Percentiles rank a stretch among this genome's conserved stretches.
Conservation (phyloP, 2,329 filamentous ascomycete species). For the Calycina marina region DNA sequence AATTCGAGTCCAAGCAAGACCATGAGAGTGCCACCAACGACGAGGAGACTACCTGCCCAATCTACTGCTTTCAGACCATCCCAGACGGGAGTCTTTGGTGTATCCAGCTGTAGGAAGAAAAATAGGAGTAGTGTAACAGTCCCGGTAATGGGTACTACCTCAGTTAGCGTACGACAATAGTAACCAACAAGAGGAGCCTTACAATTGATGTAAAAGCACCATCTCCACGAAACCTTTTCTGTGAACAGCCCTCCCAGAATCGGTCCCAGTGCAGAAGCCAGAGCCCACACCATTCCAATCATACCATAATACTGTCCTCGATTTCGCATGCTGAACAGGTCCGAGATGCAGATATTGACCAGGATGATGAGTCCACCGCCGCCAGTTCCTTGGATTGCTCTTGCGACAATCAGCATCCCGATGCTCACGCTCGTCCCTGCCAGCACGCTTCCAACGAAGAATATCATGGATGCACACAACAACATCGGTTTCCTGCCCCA, state of each 20-base stretch:
- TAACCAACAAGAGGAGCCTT: slow-evolving; percentile 2
- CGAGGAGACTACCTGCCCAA: slow-evolving; percentile 43
- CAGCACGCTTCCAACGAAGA: slow-evolving; percentile 36
- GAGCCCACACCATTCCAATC: slow-evolving; percentile 5
- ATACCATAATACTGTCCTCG: slow-evolving; percentile 6
- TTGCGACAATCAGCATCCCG: slow-evolving; percentile 30
- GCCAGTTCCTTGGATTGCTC: slow-evolving; percentile 15
- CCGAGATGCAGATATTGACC: slow-evolving; percentile 45
- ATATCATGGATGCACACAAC: slow-evolving; percentile 31
- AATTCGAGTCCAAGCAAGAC: slow-evolving; percentile 76
- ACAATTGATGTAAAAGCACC: slow-evolving; percentile 25
- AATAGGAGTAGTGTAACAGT: slow-evolving; percentile 34
- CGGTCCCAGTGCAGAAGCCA: slow-evolving; percentile 13
- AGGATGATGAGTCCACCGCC: slow-evolving; percentile 24
- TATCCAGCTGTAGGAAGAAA: slow-evolving; percentile 52
- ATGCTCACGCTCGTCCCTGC: slow-evolving; percentile 32
- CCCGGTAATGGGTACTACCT: slow-evolving; percentile 16
- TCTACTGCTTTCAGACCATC: slow-evolving; percentile 47
- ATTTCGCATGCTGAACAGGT: slow-evolving; percentile 56
- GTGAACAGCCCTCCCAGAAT: slow-evolving; percentile 20
- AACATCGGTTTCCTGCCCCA: slow-evolving; percentile 41
- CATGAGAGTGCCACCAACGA: slow-evolving; percentile 66
- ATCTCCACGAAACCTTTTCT: slow-evolving; percentile 23
- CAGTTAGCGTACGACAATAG: neutral
- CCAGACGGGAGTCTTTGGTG: slow-evolving; percentile 45